phyloP scores from a whole-genome alignment of 129 eudicot genomes.

The Pulicaria dysenterica region DNA sequence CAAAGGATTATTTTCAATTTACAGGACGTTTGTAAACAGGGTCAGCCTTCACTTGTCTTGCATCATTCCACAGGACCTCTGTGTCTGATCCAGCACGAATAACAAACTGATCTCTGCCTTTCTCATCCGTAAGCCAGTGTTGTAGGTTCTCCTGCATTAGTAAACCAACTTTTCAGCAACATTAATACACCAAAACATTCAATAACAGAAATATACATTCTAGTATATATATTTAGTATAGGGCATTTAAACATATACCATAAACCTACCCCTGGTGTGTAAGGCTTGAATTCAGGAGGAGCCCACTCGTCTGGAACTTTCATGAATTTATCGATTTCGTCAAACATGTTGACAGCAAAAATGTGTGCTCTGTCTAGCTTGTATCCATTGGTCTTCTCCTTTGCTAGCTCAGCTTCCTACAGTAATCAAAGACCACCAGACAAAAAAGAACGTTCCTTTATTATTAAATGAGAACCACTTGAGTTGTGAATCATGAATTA shows the following conservation, averaged over 20 bases:
- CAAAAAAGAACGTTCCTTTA: not conserved
- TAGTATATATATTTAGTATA: not conserved
- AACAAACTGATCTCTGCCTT: constrained; percentile 88
- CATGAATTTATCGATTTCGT: constrained; percentile 78
- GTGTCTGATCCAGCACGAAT: constrained; percentile 78
- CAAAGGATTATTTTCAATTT: constrained; percentile 13
- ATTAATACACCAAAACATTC: not conserved
- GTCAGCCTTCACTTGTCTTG: constrained; percentile 79
- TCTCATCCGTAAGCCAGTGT: constrained; percentile 83
- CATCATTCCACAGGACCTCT: constrained; percentile 90
- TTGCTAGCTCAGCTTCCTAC: constrained; percentile 89
- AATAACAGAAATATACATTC: not conserved
- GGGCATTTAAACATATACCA: constrained; percentile 39
- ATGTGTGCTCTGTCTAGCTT: constrained; percentile 73
- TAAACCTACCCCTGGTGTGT: constrained; percentile 62
- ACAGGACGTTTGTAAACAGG: constrained; percentile 76
- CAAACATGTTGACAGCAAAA: constrained; percentile 75
- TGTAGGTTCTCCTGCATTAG: constrained; percentile 72
- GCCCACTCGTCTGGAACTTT: constrained; percentile 95
- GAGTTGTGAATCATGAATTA: not conserved
- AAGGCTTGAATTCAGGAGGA: constrained; percentile 81
- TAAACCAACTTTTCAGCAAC: not conserved
- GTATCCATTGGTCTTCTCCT: constrained; percentile 73
- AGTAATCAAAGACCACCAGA: not conserved
- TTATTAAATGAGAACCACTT: not conserved